phyloP scores from a whole-genome alignment of 495 filamentous ascomycete genomes.

The Neurospora sp. region DNA sequence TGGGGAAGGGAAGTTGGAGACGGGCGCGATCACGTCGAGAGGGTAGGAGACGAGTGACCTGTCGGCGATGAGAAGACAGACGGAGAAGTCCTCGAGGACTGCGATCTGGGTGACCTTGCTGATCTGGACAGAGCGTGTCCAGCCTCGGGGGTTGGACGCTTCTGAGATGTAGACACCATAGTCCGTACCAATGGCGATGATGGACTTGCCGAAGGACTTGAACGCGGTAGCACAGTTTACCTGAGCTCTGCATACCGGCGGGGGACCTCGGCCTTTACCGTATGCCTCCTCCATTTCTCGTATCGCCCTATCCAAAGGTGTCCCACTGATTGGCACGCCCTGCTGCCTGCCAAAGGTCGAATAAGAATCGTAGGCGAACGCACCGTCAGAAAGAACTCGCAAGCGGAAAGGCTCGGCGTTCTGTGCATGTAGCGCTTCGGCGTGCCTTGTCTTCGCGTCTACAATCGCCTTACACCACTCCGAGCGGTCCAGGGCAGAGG shows the following conservation, averaged over 20 bases:
- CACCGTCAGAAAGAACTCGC: conserved; percentile 82
- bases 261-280: conserved; percentile 53
- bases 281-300: conserved; percentile 74
- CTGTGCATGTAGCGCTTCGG: conserved; percentile 75
- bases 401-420: conserved; percentile 95
- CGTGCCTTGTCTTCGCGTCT: conserved; percentile 88
- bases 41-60: conserved; percentile 90
- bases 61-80: conserved; percentile 84
- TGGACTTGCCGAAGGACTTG: conserved; percentile 65
- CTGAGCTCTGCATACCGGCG: conserved; percentile 65
- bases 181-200: conserved; percentile 94
- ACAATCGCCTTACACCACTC: conserved; percentile 94
- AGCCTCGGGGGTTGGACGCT: conserved; percentile 75
- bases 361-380: conserved; percentile 74
- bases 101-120: conserved; percentile 81
- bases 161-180: conserved; percentile 85
- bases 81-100: conserved; percentile 88
- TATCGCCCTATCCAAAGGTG: conserved; percentile 85
- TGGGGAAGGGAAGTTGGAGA: conserved; percentile 51
- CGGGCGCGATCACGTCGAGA: conserved; percentile 76
- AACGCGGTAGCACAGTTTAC: conserved; percentile 95
- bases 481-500: conserved; percentile 56
- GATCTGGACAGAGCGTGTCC: conserved; percentile 70
- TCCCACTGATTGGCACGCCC: conserved; percentile 61
- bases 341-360: conserved; percentile 34